These are phyloP conservation scores for Heterobasidion occidentale DNA, from an alignment of 1,284 basidiomycete species.

Conservation along the genomic window DNA sequence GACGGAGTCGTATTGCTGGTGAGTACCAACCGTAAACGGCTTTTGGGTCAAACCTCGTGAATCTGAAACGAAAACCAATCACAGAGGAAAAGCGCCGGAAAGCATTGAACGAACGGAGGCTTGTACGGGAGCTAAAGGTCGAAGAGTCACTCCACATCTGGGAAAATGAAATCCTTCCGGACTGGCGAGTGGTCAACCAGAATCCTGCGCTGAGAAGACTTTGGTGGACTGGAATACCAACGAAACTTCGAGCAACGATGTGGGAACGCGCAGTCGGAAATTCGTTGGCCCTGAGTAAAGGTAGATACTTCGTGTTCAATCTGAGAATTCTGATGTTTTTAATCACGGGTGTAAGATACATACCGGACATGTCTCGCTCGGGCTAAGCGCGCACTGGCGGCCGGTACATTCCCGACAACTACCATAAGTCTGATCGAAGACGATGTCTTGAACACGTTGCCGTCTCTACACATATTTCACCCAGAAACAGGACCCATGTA, in stretches of 20 bases:
- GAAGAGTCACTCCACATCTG: constrained; percentile 67
- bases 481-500: constrained; percentile 76
- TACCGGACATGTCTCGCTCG: constrained; percentile 69
- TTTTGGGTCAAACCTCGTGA: not conserved
- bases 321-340: not conserved
- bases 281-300: constrained; percentile 79
- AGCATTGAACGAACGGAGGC: constrained; percentile 54
- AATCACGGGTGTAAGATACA: constrained; percentile 43
- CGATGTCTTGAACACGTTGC: constrained; percentile 79
- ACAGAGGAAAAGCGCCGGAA: constrained; percentile 66
- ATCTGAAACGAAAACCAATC: not conserved
- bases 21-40: constrained; percentile 18
- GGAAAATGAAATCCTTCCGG: constrained; percentile 76
- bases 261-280: constrained; percentile 92
- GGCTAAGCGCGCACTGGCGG: constrained; percentile 64
- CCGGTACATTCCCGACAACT: constrained; percentile 67
- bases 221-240: constrained; percentile 93
- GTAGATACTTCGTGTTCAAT: constrained; percentile 27
- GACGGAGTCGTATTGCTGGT: constrained; percentile 67
- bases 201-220: constrained; percentile 60
- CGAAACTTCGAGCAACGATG: constrained; percentile 75
- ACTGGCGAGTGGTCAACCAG: constrained; percentile 73
- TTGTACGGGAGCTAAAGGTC: constrained; percentile 59
- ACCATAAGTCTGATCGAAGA: constrained; percentile 70
- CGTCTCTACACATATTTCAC: constrained; percentile 83